phyloP scores from a whole-genome alignment of 768 basidiomycete species.

The Russula sp. region DNA sequence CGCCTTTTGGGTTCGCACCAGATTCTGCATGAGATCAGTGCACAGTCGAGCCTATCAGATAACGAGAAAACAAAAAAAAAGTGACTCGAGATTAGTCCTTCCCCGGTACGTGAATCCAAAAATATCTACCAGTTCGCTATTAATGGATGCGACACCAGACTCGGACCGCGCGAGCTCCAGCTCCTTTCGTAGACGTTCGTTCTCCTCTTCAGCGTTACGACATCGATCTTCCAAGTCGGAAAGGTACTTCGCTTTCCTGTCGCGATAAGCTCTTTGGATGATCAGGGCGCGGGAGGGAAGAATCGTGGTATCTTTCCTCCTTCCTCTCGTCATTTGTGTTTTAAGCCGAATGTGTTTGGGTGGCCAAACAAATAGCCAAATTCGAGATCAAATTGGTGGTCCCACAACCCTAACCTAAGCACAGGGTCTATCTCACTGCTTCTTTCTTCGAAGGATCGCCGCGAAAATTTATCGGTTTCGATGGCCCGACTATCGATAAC shows the following conservation, averaged over 20 bases:
- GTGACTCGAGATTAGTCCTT: not conserved
- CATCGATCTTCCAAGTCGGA: conserved; percentile 21
- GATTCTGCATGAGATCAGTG: conserved; percentile 19
- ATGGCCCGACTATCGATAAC: not conserved
- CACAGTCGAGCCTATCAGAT: conserved; percentile 10
- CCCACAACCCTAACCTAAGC: conserved; percentile 10
- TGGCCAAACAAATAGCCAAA: conserved; percentile 12
- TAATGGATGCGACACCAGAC: not conserved
- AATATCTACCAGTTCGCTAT: conserved; percentile 16
- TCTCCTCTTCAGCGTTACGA: conserved; percentile 21
- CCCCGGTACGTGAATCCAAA: not conserved
- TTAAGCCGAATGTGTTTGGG: not conserved
- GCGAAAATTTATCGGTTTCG: not conserved
- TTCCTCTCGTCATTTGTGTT: conserved; percentile 19
- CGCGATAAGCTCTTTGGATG: conserved; percentile 23
- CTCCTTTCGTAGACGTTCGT: conserved; percentile 16
- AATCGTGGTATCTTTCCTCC: conserved; percentile 20
- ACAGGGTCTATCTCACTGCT: no score
- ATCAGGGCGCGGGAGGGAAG: conserved; percentile 18
- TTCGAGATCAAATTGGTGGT: conserved; percentile 4
- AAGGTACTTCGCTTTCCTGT: conserved; percentile 19
- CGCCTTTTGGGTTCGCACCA: conserved; percentile 10
- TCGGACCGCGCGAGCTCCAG: conserved; percentile 14
- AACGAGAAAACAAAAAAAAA: not conserved
- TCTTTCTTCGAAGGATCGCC: not conserved